Conservation (phyloP, 306 rosid species). For the Adenanthera pavonina region DNA sequence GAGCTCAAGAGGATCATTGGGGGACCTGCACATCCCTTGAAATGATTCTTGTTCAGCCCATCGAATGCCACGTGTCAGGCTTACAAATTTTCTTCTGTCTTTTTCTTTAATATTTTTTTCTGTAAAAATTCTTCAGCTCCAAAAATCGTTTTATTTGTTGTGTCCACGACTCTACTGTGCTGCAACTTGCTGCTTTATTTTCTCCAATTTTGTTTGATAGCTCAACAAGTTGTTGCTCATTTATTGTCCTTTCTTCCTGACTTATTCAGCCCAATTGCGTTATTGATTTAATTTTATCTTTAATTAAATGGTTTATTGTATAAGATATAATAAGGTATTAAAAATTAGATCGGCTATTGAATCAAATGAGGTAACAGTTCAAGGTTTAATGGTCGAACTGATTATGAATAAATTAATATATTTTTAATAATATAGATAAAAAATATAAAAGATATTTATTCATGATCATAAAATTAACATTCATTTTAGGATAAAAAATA, state of each 20-base stretch:
- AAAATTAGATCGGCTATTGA: no score
- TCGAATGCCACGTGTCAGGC: slow-evolving; percentile 17
- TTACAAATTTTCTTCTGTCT: background rate
- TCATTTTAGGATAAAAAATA: no score
- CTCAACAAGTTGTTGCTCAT: background rate
- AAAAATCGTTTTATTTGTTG: background rate
- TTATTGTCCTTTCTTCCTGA: background rate
- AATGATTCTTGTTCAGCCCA: slow-evolving; percentile 33
- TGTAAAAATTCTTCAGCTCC: background rate
- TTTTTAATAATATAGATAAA: no score
- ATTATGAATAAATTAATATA: no score
- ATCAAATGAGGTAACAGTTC: no score
- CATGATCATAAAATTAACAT: no score
- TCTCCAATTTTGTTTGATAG: background rate
- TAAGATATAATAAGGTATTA: no score
- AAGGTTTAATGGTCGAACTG: no score
- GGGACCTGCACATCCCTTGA: background rate
- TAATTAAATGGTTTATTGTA: no score
- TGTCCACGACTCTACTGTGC: background rate
- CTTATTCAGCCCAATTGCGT: background rate
- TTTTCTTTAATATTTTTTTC: background rate
- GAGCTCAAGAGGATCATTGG: background rate
- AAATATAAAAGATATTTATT: no score
- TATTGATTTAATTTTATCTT: background rate
- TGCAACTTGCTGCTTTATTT: background rate